Conservation (phyloP, 805 yeast species). For the Isabelozyma pseudorhagii region DNA sequence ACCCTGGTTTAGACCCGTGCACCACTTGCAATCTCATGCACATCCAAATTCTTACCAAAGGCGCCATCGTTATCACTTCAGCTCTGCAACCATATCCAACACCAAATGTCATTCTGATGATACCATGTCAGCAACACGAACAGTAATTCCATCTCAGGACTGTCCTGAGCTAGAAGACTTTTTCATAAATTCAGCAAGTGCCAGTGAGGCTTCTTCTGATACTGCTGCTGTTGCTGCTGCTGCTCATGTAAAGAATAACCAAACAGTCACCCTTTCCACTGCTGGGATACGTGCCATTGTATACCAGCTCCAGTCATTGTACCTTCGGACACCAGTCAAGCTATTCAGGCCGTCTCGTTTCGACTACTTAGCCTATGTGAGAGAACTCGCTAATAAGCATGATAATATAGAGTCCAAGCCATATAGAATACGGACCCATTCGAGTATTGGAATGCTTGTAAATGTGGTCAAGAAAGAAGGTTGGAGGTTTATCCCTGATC, state of each 20-base stretch:
- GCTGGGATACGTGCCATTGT: slow-evolving; percentile 85
- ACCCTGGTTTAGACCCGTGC: neutral
- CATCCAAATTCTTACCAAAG: no score
- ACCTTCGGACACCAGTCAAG: slow-evolving; percentile 79
- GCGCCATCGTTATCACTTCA: no score
- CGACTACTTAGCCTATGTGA: slow-evolving; percentile 72
- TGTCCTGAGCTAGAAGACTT: neutral
- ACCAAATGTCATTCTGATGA: neutral
- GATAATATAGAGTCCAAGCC: slow-evolving; percentile 44
- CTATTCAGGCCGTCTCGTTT: slow-evolving; percentile 87
- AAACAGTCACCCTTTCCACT: slow-evolving; percentile 70
- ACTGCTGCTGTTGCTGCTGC: neutral
- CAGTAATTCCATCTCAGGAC: neutral
- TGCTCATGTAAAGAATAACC: slow-evolving; percentile 18
- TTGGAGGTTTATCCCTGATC: slow-evolving; percentile 83
- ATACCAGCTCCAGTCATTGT: slow-evolving; percentile 74
- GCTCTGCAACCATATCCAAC: no score
- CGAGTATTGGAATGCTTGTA: slow-evolving; percentile 70
- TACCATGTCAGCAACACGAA: neutral
- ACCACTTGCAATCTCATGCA: neutral
- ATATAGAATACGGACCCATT: slow-evolving; percentile 63
- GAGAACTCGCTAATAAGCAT: slow-evolving; percentile 49
- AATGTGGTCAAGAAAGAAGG: slow-evolving; percentile 75
- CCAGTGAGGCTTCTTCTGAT: neutral
- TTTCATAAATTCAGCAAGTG: neutral